phyloP scores from a whole-genome alignment of 345 rosid species.

The Gossypium turneri region DNA sequence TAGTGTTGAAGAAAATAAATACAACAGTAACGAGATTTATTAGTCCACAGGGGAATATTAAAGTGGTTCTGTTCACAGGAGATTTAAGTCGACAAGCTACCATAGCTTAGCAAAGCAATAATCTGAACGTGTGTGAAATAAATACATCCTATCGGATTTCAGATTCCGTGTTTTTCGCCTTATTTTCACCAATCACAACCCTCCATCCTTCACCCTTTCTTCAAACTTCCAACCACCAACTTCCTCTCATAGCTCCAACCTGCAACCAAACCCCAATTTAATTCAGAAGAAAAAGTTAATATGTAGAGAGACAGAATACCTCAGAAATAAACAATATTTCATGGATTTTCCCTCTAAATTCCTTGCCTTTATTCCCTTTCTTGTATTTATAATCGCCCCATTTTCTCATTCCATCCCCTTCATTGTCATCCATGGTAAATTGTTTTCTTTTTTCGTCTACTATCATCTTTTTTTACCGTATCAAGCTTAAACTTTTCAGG shows the following conservation, averaged over 20 bases:
- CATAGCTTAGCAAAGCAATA: background rate
- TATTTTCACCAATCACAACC: conserved; percentile 8
- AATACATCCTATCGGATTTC: background rate
- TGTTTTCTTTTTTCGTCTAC: background rate
- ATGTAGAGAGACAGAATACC: no score
- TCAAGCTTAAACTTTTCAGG: background rate
- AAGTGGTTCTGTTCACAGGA: background rate
- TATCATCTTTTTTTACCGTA: conserved; percentile 5
- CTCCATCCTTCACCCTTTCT: background rate
- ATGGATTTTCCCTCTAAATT: conserved; percentile 33
- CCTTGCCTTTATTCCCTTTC: conserved; percentile 3
- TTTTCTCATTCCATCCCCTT: conserved; percentile 58
- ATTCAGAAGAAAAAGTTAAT: background rate
- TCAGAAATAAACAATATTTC: background rate
- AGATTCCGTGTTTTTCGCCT: background rate
- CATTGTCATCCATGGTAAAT: conserved; percentile 63
- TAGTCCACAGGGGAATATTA: no score
- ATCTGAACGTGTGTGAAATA: background rate
- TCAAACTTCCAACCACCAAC: background rate
- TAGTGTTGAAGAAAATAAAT: background rate
- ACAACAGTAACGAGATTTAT: background rate
- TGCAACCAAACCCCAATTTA: background rate
- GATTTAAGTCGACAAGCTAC: background rate
- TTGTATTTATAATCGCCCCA: conserved; percentile 24
- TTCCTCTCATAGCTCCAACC: background rate